Conservation (phyloP, 129 eudicot species). For the Helianthus tuberosus region DNA sequence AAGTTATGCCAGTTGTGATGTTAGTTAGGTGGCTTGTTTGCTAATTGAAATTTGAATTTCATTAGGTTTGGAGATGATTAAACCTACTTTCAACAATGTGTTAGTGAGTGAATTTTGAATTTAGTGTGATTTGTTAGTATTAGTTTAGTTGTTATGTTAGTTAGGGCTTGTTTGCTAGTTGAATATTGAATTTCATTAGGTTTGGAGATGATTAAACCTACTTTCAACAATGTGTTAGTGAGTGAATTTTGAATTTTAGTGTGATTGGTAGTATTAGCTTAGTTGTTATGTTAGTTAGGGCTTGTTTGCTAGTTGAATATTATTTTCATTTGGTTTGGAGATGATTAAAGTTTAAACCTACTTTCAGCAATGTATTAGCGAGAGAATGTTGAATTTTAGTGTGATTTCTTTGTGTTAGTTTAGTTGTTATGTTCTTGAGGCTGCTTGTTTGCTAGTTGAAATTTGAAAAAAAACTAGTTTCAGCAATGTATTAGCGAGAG, state of each 20-base stretch:
- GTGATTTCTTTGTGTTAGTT: not conserved
- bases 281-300: not conserved
- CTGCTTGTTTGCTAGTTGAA: no score
- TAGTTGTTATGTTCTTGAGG: not conserved
- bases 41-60: no score
- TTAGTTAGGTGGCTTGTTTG: no score
- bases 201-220: not conserved
- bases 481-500: not conserved
- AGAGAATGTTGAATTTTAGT: not conserved
- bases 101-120: not conserved
- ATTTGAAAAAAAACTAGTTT: no score
- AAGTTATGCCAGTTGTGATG: not conserved
- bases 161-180: not conserved
- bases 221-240: not conserved
- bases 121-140: conserved; percentile 9
- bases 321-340: no score
- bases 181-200: no score
- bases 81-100: no score
- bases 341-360: not conserved
- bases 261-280: not conserved
- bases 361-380: not conserved
- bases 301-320: no score
- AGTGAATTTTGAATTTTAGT: not conserved
- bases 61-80: no score
- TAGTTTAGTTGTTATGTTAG: not conserved